Conservation (phyloP, 768 basidiomycete genomes). For the Pluteus cervinus region DNA sequence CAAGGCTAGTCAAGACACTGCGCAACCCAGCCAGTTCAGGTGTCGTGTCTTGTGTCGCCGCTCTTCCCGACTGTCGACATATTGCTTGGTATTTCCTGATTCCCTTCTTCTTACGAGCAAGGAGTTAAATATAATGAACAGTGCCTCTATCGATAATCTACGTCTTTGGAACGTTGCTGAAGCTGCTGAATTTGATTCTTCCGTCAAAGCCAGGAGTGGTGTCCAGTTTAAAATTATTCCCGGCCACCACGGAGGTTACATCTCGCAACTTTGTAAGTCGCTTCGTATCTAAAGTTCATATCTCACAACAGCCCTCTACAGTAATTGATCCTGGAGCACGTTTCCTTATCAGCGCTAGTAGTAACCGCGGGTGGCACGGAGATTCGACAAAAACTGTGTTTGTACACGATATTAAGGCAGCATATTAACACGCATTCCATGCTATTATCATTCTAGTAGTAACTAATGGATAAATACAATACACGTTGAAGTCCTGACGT, state of each 20-base stretch:
- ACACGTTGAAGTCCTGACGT: too few relatives aligned
- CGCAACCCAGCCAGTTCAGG: conserved; percentile 87
- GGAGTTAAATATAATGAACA: too few relatives aligned
- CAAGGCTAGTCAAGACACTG: conserved; percentile 74
- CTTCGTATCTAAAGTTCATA: conserved; percentile 1
- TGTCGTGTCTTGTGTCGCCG: conserved; percentile 84
- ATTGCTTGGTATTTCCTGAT: conserved; percentile 63
- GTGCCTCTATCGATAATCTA: conserved; percentile 90
- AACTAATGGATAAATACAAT: conserved; percentile 3
- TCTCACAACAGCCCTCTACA: conserved; percentile 25
- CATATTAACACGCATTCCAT: conserved; percentile 7
- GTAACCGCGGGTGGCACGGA: conserved; percentile 92
- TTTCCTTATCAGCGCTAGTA: conserved; percentile 88
- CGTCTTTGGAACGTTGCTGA: conserved; percentile 90
- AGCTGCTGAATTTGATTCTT: conserved; percentile 59
- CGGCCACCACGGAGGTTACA: conserved; percentile 91
- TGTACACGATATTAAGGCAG: conserved; percentile 76
- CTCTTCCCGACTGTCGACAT: conserved; percentile 90
- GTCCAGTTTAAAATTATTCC: conserved; percentile 93
- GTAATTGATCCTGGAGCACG: conserved; percentile 81
- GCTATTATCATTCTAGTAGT: too few relatives aligned
- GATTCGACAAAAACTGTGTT: conserved; percentile 87
- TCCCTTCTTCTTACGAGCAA: conserved; percentile 5
- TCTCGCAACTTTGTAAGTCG: conserved; percentile 86
- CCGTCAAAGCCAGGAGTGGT: conserved; percentile 55